Conservation (phyloP, 2,329 filamentous ascomycete species). For the Fusarium scirpi region DNA sequence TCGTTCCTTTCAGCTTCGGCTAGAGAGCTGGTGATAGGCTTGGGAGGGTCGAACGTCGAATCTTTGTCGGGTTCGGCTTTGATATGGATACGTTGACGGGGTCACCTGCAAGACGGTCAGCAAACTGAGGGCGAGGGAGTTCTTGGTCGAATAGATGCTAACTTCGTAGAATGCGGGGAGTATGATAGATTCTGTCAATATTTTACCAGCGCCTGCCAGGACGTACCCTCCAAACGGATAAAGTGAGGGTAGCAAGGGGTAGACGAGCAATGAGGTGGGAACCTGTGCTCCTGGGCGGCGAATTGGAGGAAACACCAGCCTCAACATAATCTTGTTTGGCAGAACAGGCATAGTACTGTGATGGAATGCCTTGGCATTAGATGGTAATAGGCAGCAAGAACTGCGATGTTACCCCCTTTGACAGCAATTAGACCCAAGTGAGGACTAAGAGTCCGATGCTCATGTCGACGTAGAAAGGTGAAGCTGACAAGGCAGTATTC, state of each 20-base stretch:
- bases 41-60: not conserved
- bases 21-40: not conserved
- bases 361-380: not conserved
- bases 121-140: not conserved
- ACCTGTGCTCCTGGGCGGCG: not conserved
- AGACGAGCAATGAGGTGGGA: not conserved
- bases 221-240: not conserved
- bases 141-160: not conserved
- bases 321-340: not conserved
- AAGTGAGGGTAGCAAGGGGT: not conserved
- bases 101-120: not conserved
- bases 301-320: not conserved
- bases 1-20: not conserved
- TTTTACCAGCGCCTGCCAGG: not conserved
- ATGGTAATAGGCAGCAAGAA: not conserved
- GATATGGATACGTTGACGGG: not conserved
- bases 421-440: not conserved
- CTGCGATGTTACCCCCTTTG: not conserved
- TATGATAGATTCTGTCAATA: not conserved
- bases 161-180: not conserved
- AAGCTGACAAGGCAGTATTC: not conserved
- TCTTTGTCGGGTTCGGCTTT: not conserved
- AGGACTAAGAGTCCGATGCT: not conserved
- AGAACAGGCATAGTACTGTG: not conserved
- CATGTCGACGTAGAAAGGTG: not conserved